Evolutionary conservation across 2,329 filamentous ascomycete species (phyloP), one percentile per base, ranked within the genome.

Genomic region (Zymoseptoria brevis): DNA sequence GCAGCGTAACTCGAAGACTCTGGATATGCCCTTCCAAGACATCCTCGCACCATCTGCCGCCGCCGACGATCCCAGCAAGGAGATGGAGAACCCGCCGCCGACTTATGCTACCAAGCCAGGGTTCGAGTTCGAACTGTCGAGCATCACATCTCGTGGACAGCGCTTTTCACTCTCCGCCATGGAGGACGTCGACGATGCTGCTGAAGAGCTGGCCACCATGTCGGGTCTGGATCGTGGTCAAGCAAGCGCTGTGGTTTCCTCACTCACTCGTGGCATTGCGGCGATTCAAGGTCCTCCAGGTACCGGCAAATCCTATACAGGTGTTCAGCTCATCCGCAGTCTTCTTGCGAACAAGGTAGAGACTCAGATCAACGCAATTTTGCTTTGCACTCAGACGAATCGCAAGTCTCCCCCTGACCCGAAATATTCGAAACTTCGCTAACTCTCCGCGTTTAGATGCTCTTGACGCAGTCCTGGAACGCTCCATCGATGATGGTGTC

Each of bases 231-330:
- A 84, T 59, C 54, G 70, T 8, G 80, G 85, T 0, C 87, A 90
- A 64, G 72, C 79, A 0, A 64, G 75, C 0, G 85, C 86, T 1
- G 68, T 90, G 0, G 61, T 83, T 2, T 71, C 77, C 16, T 82
- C 83, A 0, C 65, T 91, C 0, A 74, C 69, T 0, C 79, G 79
- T 7, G 71, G 73, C 0, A 71, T 90, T 0, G 83, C 82, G 53
- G 69, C 86, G 0, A 87, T 91, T 1, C 87, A 90, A 74, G 88
- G 88, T 0, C 88, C 88, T 1, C 88, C 88, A 64, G 87, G 84
- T 0, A 91, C 87, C 0, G 88, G 88, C 1, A 92, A 92, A 64
- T 89, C 87, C 0, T 89, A 89, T 62, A 80, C 89, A 2, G 88
- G 88, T 0, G 83, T 87, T 0, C 73, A 87, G 1, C 75, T 86